phyloP scores from a whole-genome alignment of 495 filamentous ascomycete genomes.

The Penicillium diatomitis region DNA sequence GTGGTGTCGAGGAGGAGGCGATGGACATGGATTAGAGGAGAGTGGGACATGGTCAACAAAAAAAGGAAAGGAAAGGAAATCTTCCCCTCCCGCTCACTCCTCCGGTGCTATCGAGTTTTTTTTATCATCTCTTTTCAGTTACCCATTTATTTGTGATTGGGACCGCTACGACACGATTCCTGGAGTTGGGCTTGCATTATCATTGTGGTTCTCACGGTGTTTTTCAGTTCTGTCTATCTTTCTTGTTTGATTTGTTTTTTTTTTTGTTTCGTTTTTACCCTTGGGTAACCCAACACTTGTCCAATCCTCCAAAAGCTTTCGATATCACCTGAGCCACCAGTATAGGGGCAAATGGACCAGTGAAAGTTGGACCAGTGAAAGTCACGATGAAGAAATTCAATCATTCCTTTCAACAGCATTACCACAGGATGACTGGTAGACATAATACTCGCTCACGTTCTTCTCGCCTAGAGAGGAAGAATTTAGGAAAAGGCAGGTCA shows the following conservation, averaged over 20 bases:
- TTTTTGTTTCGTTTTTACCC: no score
- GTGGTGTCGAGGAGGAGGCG: slow-evolving; percentile 49
- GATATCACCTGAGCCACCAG: slow-evolving; percentile 14
- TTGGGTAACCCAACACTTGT: no score
- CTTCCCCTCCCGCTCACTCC: background rate
- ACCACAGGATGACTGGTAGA: no score
- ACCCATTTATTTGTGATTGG: slow-evolving; percentile 12
- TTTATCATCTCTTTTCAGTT: slow-evolving; percentile 2
- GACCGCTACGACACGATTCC: slow-evolving; percentile 23
- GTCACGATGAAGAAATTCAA: background rate
- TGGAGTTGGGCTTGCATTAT: slow-evolving; percentile 26
- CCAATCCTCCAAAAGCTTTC: slow-evolving; percentile 16
- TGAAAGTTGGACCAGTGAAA: slow-evolving; percentile 1
- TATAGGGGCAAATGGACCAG: no score
- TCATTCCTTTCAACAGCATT: background rate
- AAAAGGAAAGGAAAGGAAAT: no score
- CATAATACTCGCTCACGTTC: no score
- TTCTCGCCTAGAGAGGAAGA: no score
- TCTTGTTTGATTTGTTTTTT: no score
- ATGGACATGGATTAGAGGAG: slow-evolving; percentile 61
- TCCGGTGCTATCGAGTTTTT: background rate
- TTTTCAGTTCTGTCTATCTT: slow-evolving; percentile 1
- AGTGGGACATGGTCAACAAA: no score
- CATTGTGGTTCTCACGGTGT: slow-evolving; percentile 16
- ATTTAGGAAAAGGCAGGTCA: no score